These are phyloP conservation scores for Oidium heveae DNA, from an alignment of 2,329 filamentous ascomycete genomes.

Conservation along the genomic window DNA sequence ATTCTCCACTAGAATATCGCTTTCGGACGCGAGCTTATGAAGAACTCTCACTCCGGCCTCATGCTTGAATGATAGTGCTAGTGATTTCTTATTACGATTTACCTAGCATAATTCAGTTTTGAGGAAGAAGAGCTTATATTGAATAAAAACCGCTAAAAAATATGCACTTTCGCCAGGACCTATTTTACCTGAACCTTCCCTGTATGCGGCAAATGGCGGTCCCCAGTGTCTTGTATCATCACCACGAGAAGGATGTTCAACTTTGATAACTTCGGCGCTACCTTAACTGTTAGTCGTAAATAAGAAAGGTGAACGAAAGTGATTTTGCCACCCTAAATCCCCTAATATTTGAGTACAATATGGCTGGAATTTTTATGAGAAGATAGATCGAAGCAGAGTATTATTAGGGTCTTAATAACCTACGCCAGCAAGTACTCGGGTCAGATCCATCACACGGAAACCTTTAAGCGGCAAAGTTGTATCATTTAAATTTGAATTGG, in stretches of 20 bases:
- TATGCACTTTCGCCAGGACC: constrained; percentile 86
- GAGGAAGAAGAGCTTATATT: constrained; percentile 1
- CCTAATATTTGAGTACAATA: constrained; percentile 95
- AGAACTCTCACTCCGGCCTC: constrained; percentile 63
- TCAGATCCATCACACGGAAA: no score
- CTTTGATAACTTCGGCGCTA: constrained; percentile 88
- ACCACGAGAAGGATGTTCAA: constrained; percentile 75
- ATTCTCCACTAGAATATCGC: constrained; percentile 88
- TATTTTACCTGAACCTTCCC: constrained; percentile 26
- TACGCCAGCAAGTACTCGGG: no score
- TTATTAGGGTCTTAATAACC: no score
- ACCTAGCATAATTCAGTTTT: no score
- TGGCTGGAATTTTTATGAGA: constrained; percentile 28
- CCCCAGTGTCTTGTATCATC: constrained; percentile 96
- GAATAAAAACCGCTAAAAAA: constrained; percentile 48
- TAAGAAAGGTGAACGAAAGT: constrained; percentile 8
- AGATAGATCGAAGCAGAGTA: neutral
- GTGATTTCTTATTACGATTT: constrained; percentile 72
- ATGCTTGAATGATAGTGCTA: constrained; percentile 78
- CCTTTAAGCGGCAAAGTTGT: no score
- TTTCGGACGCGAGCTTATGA: constrained; percentile 59
- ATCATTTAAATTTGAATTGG: no score
- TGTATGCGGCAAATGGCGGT: constrained; percentile 71
- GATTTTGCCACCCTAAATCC: constrained; percentile 55
- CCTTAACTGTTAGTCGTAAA: constrained; percentile 4